Evolutionary conservation across 805 yeast species (phyloP).

Genomic region (Diddensiella transvaalensis): DNA sequence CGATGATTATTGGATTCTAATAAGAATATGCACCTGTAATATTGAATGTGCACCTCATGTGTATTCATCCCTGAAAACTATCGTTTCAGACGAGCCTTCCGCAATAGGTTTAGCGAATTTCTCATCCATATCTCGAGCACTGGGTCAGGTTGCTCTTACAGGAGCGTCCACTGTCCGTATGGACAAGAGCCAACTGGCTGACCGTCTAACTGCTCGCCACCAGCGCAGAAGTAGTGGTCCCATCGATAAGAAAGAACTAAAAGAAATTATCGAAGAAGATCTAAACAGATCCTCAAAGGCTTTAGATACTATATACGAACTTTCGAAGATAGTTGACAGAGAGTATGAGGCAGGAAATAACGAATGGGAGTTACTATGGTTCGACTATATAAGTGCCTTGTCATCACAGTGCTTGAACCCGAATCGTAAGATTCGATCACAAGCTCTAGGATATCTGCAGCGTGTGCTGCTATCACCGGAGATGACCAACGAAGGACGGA

Average conservation of each 20-base stretch:
- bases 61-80: conserved; percentile 11
- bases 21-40: conserved; percentile 47
- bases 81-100: conserved; percentile 7
- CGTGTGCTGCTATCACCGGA: conserved; percentile 44
- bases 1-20: conserved; percentile 51
- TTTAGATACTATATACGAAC: conserved; percentile 30
- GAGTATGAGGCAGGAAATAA: not conserved
- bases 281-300: conserved; percentile 21
- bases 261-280: conserved; percentile 8
- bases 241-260: conserved; percentile 2
- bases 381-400: conserved; percentile 71
- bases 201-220: not conserved
- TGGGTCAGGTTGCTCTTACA: conserved; percentile 27
- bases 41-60: conserved; percentile 37
- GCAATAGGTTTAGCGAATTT: conserved; percentile 19
- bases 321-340: not conserved
- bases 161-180: conserved; percentile 21
- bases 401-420: conserved; percentile 90
- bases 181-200: conserved; percentile 1
- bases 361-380: conserved; percentile 7
- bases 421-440: conserved; percentile 67
- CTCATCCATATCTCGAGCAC: conserved; percentile 20
- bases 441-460: conserved; percentile 62
- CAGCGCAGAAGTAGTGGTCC: conserved; percentile 1
- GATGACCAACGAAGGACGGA: conserved; percentile 9